These are phyloP conservation scores for Diplodia corticola DNA, from an alignment of 2,329 filamentous ascomycete species.

Conservation along the genomic window DNA sequence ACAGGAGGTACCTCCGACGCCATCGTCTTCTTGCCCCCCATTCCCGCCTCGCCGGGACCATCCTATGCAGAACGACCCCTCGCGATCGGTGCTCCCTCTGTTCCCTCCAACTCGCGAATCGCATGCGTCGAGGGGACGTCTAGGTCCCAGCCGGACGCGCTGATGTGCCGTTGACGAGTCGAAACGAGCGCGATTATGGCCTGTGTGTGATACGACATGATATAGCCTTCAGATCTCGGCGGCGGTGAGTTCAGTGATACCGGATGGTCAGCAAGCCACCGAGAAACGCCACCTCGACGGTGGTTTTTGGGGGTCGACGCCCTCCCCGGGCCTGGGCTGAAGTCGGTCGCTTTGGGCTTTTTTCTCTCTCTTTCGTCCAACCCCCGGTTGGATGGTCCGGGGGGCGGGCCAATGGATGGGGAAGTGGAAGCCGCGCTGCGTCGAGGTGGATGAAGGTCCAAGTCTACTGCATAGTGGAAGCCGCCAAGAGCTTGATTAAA, in stretches of 20 bases:
- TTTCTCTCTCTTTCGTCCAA: neutral
- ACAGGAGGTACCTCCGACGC: constrained; percentile 4
- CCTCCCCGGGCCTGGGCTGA: neutral
- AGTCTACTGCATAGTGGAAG: neutral
- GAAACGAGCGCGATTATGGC: neutral
- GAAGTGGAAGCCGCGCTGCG: neutral
- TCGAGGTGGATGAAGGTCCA: neutral
- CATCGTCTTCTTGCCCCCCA: neutral
- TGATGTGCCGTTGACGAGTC: neutral
- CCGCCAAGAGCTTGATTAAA: neutral
- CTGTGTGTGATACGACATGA: constrained; percentile 2
- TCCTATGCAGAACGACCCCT: neutral
- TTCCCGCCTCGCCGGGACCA: no score
- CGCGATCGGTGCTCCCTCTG: no score
- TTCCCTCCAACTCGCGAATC: neutral
- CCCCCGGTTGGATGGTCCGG: neutral
- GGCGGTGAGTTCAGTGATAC: constrained; percentile 15
- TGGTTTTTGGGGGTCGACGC: neutral
- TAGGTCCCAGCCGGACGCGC: no score
- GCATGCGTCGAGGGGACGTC: no score
- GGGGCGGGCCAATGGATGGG: neutral
- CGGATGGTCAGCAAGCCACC: constrained; percentile 2
- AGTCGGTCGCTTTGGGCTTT: neutral
- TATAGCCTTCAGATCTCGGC: neutral
- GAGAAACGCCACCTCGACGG: neutral